Conservation (phyloP, 1,284 basidiomycete species). For the Porodaedalea pini region DNA sequence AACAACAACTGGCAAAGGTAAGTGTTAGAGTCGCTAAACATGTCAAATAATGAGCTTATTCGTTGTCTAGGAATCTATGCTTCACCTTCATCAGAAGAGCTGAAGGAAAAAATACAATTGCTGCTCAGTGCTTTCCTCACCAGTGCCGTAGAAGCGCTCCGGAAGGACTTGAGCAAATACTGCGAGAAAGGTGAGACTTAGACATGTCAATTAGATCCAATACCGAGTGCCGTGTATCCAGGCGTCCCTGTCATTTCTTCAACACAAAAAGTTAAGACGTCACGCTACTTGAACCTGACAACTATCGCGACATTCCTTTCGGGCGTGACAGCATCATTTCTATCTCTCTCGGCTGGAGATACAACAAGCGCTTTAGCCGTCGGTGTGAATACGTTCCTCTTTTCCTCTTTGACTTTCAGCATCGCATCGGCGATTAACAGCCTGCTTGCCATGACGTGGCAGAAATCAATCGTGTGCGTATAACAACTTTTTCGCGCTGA, state of each 20-base stretch:
- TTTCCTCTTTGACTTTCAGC: conserved; percentile 13
- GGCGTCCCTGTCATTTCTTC: conserved; percentile 12
- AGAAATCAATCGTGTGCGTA: conserved; percentile 6
- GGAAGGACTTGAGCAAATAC: not conserved
- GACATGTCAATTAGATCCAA: not conserved
- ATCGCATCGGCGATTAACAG: conserved; percentile 13
- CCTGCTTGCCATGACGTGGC: conserved; percentile 9
- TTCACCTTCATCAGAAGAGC: not conserved
- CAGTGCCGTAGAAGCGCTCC: conserved; percentile 1
- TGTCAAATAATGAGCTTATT: too few species aligned
- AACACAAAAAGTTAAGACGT: not conserved
- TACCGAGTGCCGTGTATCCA: not conserved
- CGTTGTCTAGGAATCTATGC: not conserved
- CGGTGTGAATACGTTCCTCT: conserved; percentile 9
- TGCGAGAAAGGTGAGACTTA: conserved; percentile 15
- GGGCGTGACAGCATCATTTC: too few species aligned
- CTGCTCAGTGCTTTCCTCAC: not conserved
- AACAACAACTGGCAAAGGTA: too few species aligned
- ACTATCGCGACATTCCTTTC: conserved; percentile 15
- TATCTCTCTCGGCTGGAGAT: not conserved
- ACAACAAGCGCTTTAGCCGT: not conserved
- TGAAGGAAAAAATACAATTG: not conserved
- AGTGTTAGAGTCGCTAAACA: too few species aligned
- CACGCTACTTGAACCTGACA: conserved; percentile 14
- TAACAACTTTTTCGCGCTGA: not conserved